Evolutionary conservation across 192 early-diverging fungal species (phyloP), one percentile per base, ranked within the genome.

Genomic region (Coemansia sp.): DNA sequence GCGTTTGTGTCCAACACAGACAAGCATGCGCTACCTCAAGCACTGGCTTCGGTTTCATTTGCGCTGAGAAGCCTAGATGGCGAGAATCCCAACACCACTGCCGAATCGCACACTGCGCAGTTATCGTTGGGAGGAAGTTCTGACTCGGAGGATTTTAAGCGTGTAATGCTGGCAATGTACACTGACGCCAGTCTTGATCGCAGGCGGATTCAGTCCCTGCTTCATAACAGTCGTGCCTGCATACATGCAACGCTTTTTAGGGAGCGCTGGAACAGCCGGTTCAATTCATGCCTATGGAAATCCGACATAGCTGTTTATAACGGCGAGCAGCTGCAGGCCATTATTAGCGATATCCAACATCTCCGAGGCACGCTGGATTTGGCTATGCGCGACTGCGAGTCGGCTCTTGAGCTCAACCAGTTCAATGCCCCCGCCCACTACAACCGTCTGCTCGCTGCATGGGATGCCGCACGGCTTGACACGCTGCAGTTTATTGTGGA

Each of bases 401-500:
- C 53, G 0, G 67, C 74, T n/a, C 55, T 67, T 11, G 47, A 43
- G 33, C 43, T 64, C 19, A 77, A 70, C 28, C 64, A 50, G 29
- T 43, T 59, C 28, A 77, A 64, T 50, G 54, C 67, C 19, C 33
- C 54, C 6, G 74, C 74, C 1, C 69, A 64, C 32, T 77, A 66
- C 57, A 71, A 77, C 43, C 62, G 53, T 16, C 21, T 77, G 16
- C 63, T 71, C 6, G 14, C 59, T 4, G 44, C 56, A 0, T 64
- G 69, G 69, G 74, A 77, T 35, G 50, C 31, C 19, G 48, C 61
- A 22, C 74, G 74, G 2, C 46, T 71, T n/a, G 61, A 67, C 21
- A 28, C 52, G 7, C 56, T 71, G 57, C 11, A 57, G 38, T 60
- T 67, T 48, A 67, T 67, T 7, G 25, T 77, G 18, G 61, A 44